Base-by-base conservation (phyloP, 2,329 filamentous ascomycete genomes). In the Aspergillus aculeatinus region DNA sequence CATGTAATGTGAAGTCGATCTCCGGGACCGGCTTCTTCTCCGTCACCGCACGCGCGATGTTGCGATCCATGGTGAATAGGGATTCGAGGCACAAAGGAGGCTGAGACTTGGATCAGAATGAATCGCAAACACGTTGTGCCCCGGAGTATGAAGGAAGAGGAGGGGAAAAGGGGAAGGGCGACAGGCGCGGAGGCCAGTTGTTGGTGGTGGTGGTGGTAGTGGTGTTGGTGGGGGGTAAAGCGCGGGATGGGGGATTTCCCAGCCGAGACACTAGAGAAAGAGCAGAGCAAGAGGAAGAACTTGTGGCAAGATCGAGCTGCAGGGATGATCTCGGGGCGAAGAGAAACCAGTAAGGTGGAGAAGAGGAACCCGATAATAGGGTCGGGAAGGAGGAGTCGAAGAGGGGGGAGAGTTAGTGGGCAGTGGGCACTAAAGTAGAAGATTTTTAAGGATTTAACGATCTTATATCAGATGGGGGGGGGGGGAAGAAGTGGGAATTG, bases 1-100 rank as follows among this genome's bases (percentile, higher is more conserved):
- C 95, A 79, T 99, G 95, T 73, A 99, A 87, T 59, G 92, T 96
- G 77, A 99, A 99, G 82, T 99, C 95, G 73, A 99, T 98, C 83
- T 98, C 94, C 60, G 95, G 95, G 54, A 96, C 85, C 57, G 94
- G 93, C 82, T 90, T 94, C 89, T 98, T 98, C 72, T 97, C 87
- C 77, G 89, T 88, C 73, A 99, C 92, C 62, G 95, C 95, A 76
- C 91, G 91, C 73, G 96, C 92, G 74, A 97, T 65, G 66, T 71
- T 69, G 50, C 67, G 70, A 65, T 77, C 76, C 79, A 80, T 80
- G 39, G 65, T 77, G 68, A 19, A 19, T 48, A 10, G 23, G 35
- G 42, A 44, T 19, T 44, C 39, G 16, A 19, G 39, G 42, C 2
- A 63, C 57, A 54, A 58, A 60, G 48, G 33, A 52, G 55, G 48